These are phyloP conservation scores for Conticribra weissflogii DNA, from an alignment of 108 stramenopile genomes.

Conservation along the genomic window DNA sequence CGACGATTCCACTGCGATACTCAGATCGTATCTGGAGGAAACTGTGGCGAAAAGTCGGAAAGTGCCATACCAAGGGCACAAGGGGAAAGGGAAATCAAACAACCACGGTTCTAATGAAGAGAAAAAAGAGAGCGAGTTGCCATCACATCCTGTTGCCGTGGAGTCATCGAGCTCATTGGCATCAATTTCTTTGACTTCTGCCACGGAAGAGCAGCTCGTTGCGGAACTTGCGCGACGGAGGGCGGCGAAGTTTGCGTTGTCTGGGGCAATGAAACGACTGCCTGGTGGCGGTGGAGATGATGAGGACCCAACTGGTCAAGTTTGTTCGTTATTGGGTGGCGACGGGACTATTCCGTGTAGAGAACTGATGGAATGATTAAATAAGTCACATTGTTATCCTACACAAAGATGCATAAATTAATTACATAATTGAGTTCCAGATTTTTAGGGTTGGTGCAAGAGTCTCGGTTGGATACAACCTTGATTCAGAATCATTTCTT, in stretches of 20 bases:
- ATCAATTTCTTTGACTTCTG: slow-evolving; percentile 47
- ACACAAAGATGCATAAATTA: no score
- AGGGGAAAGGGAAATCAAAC: slow-evolving; percentile 14
- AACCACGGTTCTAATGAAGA: slow-evolving; percentile 1
- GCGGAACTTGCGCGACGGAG: slow-evolving; percentile 75
- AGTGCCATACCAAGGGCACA: slow-evolving; percentile 15
- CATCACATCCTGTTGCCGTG: no score
- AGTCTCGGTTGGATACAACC: no score
- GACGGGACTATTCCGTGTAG: slow-evolving; percentile 76
- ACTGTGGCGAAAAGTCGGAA: slow-evolving; percentile 81
- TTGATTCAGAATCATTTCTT: no score
- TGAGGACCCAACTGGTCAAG: slow-evolving; percentile 76
- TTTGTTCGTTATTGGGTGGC: slow-evolving; percentile 75
- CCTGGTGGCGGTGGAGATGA: slow-evolving; percentile 18
- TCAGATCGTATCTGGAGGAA: slow-evolving; percentile 84
- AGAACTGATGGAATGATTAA: slow-evolving; percentile 76
- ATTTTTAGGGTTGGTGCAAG: no score
- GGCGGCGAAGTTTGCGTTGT: slow-evolving; percentile 58
- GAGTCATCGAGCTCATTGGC: background rate
- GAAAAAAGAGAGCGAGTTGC: background rate
- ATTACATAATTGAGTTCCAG: no score
- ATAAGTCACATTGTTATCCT: background rate
- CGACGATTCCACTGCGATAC: slow-evolving; percentile 77
- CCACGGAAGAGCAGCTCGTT: slow-evolving; percentile 76
- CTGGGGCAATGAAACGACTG: slow-evolving; percentile 70